These are phyloP conservation scores for Amborella trichopoda DNA, from an alignment of 164 flowering plant genomes.

Conservation along the genomic window DNA sequence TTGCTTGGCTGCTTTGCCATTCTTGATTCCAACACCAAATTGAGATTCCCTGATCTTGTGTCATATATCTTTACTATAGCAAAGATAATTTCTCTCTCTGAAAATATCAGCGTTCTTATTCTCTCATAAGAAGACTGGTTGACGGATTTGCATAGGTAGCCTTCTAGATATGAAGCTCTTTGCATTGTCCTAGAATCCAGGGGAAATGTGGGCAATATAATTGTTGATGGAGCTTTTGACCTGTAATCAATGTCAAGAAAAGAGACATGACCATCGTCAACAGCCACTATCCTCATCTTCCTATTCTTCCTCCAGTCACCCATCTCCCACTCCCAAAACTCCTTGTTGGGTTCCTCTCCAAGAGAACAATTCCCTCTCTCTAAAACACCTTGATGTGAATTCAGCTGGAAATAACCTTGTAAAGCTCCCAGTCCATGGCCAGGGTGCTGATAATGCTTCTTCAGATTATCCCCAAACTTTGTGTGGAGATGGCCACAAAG, in stretches of 20 bases:
- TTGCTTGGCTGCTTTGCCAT: constrained; percentile 41
- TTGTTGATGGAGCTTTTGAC: constrained; percentile 35
- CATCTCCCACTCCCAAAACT: constrained; percentile 98
- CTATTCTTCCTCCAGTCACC: constrained; percentile 93
- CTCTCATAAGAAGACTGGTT: constrained; percentile 30
- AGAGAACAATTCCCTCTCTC: constrained; percentile 27
- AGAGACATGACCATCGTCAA: constrained; percentile 73
- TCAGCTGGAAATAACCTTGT: constrained; percentile 39
- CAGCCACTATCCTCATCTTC: constrained; percentile 68
- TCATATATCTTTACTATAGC: constrained; percentile 73
- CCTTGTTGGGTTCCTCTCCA: constrained; percentile 20
- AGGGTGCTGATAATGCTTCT: constrained; percentile 47
- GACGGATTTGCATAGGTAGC: constrained; percentile 25
- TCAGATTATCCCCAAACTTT: constrained; percentile 71
- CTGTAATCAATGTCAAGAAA: constrained; percentile 57
- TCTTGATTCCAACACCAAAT: constrained; percentile 40
- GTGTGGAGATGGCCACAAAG: constrained; percentile 95
- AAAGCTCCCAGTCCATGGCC: constrained; percentile 10
- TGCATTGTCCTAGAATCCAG: constrained; percentile 69
- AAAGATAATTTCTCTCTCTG: constrained; percentile 40
- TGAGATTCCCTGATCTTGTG: constrained; percentile 34
- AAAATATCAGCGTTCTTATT: constrained; percentile 71
- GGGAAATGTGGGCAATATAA: constrained; percentile 80
- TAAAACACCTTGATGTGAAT: constrained; percentile 29
- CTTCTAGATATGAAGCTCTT: constrained; percentile 18